Evolutionary conservation across 2,329 filamentous ascomycete genomes (phyloP), one percentile per base, ranked within the genome.

Genomic region (Colletotrichum agaves): DNA sequence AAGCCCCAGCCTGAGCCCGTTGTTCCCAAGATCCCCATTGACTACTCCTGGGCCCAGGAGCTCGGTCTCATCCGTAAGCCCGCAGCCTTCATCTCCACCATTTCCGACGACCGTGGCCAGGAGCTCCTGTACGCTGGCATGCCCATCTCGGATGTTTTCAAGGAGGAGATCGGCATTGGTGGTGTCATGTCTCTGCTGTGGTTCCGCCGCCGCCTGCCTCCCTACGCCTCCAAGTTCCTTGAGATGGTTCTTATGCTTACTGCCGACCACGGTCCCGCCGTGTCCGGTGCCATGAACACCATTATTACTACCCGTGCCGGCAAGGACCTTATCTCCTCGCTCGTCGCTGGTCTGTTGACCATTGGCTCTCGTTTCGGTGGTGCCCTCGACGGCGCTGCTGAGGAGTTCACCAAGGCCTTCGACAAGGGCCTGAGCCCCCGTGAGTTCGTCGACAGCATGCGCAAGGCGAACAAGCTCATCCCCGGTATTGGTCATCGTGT

Each of bases 161-260:
- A 85, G 82, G 96, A 99, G 87, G 94, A 98, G 75, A 98, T 99
- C 76, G 96, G 96, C 75, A 98, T 99, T 75, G 96, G 96, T 81
- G 96, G 96, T 91, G 96, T 99, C 85, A 99, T 99, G 96, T 98
- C 96, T 69, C 90, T 99, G 66, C 88, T 99, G 75, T 99, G 96
- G 96, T 99, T 99, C 94, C 95, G 96, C 78, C 94, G 96, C 83
- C 93, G 96, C 79, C 92, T 99, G 71, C 96, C 96, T 71, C 86
- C 91, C 78, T 98, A 98, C 81, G 96, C 96, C 78, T 97, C 93
- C 88, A 97, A 97, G 85, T 99, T 99, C 88, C 85, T 99, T 75
- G 96, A 99, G 88, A 99, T 99, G 96, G 96, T 99, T 73, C 95
- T 99, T 81, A 99, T 99, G 96, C 90, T 99, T 78, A 99, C 96